Percentiles rank a stretch among this genome's conserved stretches.
These are phyloP conservation scores for Lupinus albus DNA, from an alignment of 306 rosid species.

Conservation along the genomic window DNA sequence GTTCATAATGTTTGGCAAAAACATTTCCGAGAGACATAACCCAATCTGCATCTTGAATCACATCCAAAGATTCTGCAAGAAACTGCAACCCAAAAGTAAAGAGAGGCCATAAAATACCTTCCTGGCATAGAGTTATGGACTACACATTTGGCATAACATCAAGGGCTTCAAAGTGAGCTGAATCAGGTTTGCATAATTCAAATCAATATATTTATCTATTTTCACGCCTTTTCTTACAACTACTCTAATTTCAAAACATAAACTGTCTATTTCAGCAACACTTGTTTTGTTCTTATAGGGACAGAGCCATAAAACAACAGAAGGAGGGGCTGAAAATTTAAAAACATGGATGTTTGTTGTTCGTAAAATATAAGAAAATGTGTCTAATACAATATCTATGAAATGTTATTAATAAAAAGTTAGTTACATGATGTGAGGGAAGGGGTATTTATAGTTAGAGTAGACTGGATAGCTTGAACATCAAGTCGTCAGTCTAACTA, in stretches of 20 bases:
- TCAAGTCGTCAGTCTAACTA: too few relatives aligned
- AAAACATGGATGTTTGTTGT: too few relatives aligned
- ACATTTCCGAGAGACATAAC: conserved; percentile 86
- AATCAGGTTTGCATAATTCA: conserved; percentile 22
- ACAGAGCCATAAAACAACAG: too few relatives aligned
- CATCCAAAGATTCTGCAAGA: conserved; percentile 95
- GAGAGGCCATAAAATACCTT: conserved; percentile 31
- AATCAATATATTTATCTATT: conserved; percentile 19
- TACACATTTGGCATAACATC: conserved; percentile 29
- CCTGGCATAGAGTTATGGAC: conserved; percentile 32
- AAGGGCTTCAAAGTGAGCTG: conserved; percentile 5
- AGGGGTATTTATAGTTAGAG: too few relatives aligned
- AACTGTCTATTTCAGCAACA: conserved; percentile 23
- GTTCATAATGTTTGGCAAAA: conserved; percentile 85
- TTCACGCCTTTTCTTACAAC: conserved; percentile 1
- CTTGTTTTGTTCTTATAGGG: not conserved
- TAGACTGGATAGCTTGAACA: too few relatives aligned
- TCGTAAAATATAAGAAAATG: too few relatives aligned
- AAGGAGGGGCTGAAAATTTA: too few relatives aligned
- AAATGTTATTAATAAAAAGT: too few relatives aligned
- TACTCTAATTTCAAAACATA: conserved; percentile 24
- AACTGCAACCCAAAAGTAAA: conserved; percentile 65
- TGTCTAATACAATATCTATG: too few relatives aligned
- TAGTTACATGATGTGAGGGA: too few relatives aligned
- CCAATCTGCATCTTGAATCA: conserved; percentile 88